These are phyloP conservation scores for Pseudogymnoascus sp. DNA, from an alignment of 2,329 filamentous ascomycete species.

Conservation along the genomic window DNA sequence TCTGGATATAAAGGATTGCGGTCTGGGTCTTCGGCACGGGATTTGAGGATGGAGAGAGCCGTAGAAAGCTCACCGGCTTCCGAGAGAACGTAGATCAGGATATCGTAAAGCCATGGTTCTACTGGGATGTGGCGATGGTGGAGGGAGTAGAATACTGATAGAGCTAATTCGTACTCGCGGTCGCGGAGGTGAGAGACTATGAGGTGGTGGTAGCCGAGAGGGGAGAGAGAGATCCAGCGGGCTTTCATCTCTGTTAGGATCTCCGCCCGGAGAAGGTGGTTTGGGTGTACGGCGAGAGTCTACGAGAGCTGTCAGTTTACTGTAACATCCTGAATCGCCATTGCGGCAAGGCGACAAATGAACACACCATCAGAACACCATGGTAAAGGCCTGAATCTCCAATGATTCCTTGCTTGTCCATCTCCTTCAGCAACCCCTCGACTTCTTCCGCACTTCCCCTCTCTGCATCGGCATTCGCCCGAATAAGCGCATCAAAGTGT, in stretches of 20 bases:
- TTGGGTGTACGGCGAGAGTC: slow-evolving; percentile 74
- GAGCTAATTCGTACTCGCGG: slow-evolving; percentile 72
- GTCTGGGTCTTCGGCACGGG: slow-evolving; percentile 41
- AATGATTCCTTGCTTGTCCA: slow-evolving; percentile 54
- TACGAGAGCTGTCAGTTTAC: slow-evolving; percentile 26
- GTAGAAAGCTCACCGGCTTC: slow-evolving; percentile 70
- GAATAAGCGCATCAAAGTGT: slow-evolving; percentile 69
- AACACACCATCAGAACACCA: slow-evolving; percentile 56
- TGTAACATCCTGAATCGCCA: slow-evolving; percentile 1
- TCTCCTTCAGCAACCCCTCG: slow-evolving; percentile 59
- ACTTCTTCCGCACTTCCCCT: slow-evolving; percentile 62
- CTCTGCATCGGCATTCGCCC: slow-evolving; percentile 56
- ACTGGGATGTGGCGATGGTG: slow-evolving; percentile 46
- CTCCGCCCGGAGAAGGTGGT: slow-evolving; percentile 67
- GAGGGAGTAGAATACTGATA: slow-evolving; percentile 63
- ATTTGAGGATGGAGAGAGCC: slow-evolving; percentile 59
- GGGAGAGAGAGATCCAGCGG: slow-evolving; percentile 60
- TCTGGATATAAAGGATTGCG: slow-evolving; percentile 31
- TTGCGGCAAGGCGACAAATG: background rate
- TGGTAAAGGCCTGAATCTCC: slow-evolving; percentile 63
- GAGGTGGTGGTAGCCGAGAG: slow-evolving; percentile 57
- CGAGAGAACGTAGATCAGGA: slow-evolving; percentile 67
- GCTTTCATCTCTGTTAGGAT: slow-evolving; percentile 68
- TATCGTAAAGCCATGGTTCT: slow-evolving; percentile 68
- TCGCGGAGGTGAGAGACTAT: slow-evolving; percentile 72